A percentile compares a stretch with the other conserved stretches of the same genome.
Conservation (phyloP, 75 land plant genomes). For the Larix kaempferi region DNA sequence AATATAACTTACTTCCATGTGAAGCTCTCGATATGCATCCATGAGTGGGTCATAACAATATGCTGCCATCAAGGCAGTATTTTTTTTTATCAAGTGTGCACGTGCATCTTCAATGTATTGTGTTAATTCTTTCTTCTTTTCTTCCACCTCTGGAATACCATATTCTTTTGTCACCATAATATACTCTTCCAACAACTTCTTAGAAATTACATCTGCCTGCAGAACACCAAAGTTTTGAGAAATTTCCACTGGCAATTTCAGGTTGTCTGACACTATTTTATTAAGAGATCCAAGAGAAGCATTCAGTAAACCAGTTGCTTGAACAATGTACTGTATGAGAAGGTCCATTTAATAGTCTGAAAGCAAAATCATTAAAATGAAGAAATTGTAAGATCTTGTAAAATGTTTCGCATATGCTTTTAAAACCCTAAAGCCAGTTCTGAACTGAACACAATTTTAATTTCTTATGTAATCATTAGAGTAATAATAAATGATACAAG, state of each 20-base stretch:
- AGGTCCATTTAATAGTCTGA: no score
- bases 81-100: conserved; percentile 34
- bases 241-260: background rate
- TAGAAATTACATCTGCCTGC: conserved; percentile 30
- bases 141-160: conserved; percentile 23
- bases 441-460: no score
- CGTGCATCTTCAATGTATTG: conserved; percentile 26
- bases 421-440: no score
- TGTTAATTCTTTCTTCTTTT: conserved; percentile 30
- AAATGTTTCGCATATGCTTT: no score
- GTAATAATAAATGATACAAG: no score
- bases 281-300: no score
- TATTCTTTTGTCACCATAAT: conserved; percentile 24
- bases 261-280: background rate
- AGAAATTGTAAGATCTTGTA: no score
- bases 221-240: conserved; percentile 1
- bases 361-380: no score
- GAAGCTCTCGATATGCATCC: conserved; percentile 50
- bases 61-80: conserved; percentile 50
- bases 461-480: no score
- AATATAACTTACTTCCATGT: conserved; percentile 32
- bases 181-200: conserved; percentile 24
- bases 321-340: no score
- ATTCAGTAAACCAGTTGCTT: no score
- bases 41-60: conserved; percentile 50